Evolutionary conservation across 2,329 filamentous ascomycete genomes (phyloP), one percentile per base, ranked within the genome.

Genomic region (Hysterium pulicare): DNA sequence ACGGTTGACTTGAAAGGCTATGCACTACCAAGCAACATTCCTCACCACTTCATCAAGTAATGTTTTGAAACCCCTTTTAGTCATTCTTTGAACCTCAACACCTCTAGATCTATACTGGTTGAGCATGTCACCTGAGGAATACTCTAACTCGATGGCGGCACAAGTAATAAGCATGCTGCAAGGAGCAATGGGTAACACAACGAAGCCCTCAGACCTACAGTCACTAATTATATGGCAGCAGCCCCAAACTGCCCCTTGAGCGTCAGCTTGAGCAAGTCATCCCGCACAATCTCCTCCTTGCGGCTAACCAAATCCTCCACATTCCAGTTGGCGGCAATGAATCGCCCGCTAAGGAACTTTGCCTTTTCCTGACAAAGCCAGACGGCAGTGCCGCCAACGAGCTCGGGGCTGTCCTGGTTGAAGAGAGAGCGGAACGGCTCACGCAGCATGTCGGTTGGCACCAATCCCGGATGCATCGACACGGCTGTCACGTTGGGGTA

Each of bases 291-390:
- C 38, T 58, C 54, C 5, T 53, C 50, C 40, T 49, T 57, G 35
- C 45, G 41, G 2, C 21, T 31, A 1, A 54, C 11, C 23, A 67
- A 35, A 30, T 63, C 59, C 21, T 66, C 59, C 4, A 66, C 54
- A 40, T 48, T 48, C 62, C 60, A 65, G 26, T 63, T 59, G 1
- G 47, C 45, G 33, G 42, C 40, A 2, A 64, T 40, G 35, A 57
- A 58, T 21, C 51, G 45, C 3, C 59, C 61, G 38, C 49, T 61
- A 10, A 63, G 31, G 22, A 59, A 64, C 11, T 30, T 43, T 1
- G 54, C 60, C 43, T 62, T 47, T 19, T 54, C 50, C 2, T 44
- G 51, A 17, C 47, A 36, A 1, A 62, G 37, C 58, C 57, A 64
- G 1, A 63, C 53, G 0, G 39, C 53, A 6, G 52, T 39, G 9